phyloP scores from a whole-genome alignment of 768 basidiomycete genomes.

The Paxillus involutus region DNA sequence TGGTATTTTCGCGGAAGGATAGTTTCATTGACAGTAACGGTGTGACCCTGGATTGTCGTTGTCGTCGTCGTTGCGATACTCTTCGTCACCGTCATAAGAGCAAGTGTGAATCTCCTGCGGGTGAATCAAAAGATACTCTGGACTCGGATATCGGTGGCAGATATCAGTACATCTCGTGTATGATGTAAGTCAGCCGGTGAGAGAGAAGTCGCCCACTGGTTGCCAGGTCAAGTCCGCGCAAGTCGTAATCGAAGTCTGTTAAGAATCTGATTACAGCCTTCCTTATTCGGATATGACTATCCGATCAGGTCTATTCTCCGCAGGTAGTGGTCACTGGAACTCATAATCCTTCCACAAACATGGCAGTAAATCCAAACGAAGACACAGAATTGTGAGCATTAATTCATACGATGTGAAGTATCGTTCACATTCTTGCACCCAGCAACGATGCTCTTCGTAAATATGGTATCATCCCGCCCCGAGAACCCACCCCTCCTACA shows the following conservation, averaged over 20 bases:
- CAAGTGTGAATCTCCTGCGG: constrained; percentile 8
- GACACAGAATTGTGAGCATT: constrained; percentile 91
- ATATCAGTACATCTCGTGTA: constrained; percentile 28
- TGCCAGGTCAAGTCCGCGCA: constrained; percentile 28
- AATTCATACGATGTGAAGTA: background rate
- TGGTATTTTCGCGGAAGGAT: constrained; percentile 52
- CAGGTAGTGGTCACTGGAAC: constrained; percentile 5
- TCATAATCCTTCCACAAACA: constrained; percentile 24
- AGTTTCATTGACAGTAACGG: constrained; percentile 32
- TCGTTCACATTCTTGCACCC: background rate
- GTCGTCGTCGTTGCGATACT: constrained; percentile 11
- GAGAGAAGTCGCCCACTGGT: background rate
- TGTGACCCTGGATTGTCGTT: constrained; percentile 25
- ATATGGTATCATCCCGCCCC: constrained; percentile 86
- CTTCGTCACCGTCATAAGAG: constrained; percentile 26
- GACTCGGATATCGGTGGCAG: background rate
- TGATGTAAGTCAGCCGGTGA: constrained; percentile 1
- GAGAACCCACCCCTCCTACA: constrained; percentile 61
- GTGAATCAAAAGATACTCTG: constrained; percentile 3
- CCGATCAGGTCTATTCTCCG: background rate
- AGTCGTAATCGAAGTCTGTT: background rate
- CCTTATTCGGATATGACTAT: constrained; percentile 16
- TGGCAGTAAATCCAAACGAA: constrained; percentile 82
- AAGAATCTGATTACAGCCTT: constrained; percentile 27
- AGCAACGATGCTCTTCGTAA: constrained; percentile 95